phyloP scores from a whole-genome alignment of 331 rosid genomes.

The Cydonia oblonga region DNA sequence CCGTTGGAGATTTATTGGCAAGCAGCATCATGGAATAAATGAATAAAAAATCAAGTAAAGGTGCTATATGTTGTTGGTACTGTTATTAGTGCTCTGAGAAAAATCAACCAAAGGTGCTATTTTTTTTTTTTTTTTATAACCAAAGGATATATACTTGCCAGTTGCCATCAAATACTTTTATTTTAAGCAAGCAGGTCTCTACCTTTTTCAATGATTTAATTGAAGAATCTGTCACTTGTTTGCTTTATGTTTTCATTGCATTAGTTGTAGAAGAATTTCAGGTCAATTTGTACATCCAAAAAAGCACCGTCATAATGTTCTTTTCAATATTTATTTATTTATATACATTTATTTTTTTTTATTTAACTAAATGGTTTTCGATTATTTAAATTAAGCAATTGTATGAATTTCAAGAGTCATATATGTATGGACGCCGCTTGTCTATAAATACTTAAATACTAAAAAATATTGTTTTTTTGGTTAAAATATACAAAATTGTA shows the following conservation, averaged over 20 bases:
- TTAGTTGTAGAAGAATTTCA: neutral
- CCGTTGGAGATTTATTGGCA: no score
- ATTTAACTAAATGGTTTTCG: no score
- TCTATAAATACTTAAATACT: no score
- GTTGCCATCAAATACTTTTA: neutral
- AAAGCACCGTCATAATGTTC: no score
- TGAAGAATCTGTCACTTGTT: constrained; percentile 3
- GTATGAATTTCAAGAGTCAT: no score
- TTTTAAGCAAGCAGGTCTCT: constrained; percentile 21
- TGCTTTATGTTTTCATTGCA: neutral
- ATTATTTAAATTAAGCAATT: no score
- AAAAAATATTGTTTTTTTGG: no score
- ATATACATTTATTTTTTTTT: no score
- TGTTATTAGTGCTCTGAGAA: neutral
- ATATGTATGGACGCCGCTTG: no score
- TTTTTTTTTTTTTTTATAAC: neutral
- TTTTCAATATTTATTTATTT: no score
- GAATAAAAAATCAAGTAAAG: neutral
- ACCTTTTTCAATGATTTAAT: neutral
- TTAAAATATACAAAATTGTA: no score
- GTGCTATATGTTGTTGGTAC: neutral
- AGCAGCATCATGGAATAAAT: neutral
- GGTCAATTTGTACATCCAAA: neutral
- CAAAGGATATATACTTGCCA: neutral
- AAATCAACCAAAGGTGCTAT: neutral